Base-by-base conservation (phyloP, 2,329 filamentous ascomycete species). In the Proliferodiscus dingleyae region DNA sequence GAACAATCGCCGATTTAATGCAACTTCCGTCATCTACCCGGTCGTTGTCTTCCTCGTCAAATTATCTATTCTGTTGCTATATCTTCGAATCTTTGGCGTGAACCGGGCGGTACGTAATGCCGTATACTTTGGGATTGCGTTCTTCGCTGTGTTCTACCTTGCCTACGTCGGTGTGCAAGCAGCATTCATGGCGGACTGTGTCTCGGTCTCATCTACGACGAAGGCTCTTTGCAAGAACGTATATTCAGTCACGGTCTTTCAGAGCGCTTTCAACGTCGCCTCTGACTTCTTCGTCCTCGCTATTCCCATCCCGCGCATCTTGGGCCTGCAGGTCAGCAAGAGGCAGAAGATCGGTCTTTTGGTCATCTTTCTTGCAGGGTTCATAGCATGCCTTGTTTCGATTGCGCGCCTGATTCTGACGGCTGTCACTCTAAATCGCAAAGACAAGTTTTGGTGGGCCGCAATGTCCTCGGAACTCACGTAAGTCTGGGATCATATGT, bases 261-360 rank as follows among this genome's bases (percentile, higher is more conserved):
- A 43, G 21, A 15, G 16, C 13, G 32, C 26, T 8, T 37, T 43
- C 22, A 43, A 43, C 23, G 32, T 37, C n/a, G n/a, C 15, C 15
- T 43, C 41, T 28, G 41, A 43, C 18, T 37, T 43, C 30, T 43
- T 36, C 37, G 23, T 43, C 13, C 37, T 37, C 23, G 8, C 36
- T n/a, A 36, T 43, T 23, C 41, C 41, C 15, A 43, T 37, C n/a
- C 30, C 16, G 13, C 23, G 30, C 13, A 43, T 43, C 13, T 23
- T 37, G 29, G 15, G 28, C 7, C 41, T 43, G 11, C 41, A 37
- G 16, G 30, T 43, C 32, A 37, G 9, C 41, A 43, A 43, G 36
- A 3, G 41, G 13, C 29, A 43, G 19, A 43, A 37, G 32, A 26
- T 43, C 24, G 32, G 41, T 5, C 22, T 43, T 19, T 16, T 43